Evolutionary conservation across 2,329 filamentous ascomycete species (phyloP).

Genomic region (Mollisiaceae sp.): DNA sequence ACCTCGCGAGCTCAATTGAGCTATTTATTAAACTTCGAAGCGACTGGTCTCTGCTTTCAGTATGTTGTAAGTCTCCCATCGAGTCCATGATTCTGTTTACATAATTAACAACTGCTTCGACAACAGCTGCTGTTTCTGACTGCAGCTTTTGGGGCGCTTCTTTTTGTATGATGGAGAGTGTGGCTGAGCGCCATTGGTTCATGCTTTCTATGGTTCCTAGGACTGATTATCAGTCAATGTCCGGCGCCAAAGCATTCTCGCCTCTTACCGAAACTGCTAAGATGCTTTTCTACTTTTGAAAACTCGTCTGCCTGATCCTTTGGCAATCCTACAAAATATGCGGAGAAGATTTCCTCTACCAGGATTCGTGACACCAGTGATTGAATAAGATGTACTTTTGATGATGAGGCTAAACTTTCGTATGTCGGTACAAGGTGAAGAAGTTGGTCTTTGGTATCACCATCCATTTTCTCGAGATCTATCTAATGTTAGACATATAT

Average conservation of each 20-base stretch:
- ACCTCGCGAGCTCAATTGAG: constrained; percentile 60
- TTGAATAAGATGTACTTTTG: constrained; percentile 67
- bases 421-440: constrained; percentile 61
- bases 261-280: constrained; percentile 35
- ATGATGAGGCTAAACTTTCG: constrained; percentile 55
- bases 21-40: constrained; percentile 58
- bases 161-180: constrained; percentile 62
- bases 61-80: constrained; percentile 45
- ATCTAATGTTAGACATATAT: constrained; percentile 22
- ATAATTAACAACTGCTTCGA: constrained; percentile 51
- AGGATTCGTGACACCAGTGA: constrained; percentile 64
- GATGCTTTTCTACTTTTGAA: constrained; percentile 39
- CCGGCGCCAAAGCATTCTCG: neutral
- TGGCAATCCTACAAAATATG: constrained; percentile 68
- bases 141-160: constrained; percentile 55
- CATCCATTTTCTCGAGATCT: constrained; percentile 53
- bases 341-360: constrained; percentile 64
- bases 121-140: constrained; percentile 50
- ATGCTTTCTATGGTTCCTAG: constrained; percentile 56
- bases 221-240: neutral
- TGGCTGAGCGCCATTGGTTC: constrained; percentile 71
- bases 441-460: constrained; percentile 50
- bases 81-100: constrained; percentile 56
- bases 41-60: constrained; percentile 54
- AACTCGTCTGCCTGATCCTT: constrained; percentile 58